phyloP scores from a whole-genome alignment of 2,329 filamentous ascomycete genomes.

The Arthrobotrys sinensis region DNA sequence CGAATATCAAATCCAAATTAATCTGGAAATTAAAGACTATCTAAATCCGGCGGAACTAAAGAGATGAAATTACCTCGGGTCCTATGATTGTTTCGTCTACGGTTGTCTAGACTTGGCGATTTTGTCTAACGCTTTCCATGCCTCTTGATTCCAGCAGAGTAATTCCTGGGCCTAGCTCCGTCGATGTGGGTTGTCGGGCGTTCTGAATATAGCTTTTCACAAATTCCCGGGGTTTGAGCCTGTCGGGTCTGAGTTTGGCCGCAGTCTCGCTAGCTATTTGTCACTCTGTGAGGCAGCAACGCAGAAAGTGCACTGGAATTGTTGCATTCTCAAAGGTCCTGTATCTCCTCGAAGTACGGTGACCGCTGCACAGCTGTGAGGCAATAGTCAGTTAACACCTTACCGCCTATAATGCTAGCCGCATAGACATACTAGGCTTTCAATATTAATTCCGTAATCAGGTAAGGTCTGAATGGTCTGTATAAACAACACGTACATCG shows the following conservation, averaged over 20 bases:
- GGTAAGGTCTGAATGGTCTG: too few relatives aligned
- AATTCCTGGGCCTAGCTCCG: neutral
- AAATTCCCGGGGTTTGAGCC: neutral
- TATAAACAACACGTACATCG: too few relatives aligned
- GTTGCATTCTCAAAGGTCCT: constrained; percentile 8
- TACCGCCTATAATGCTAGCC: too few relatives aligned
- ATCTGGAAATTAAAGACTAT: neutral
- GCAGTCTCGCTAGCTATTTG: neutral
- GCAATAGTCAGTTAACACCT: too few relatives aligned
- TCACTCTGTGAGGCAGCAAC: neutral
- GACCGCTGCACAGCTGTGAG: too few relatives aligned
- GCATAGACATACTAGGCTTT: too few relatives aligned
- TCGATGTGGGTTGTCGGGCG: neutral
- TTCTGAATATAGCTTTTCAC: neutral
- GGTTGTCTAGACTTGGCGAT: neutral
- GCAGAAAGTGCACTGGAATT: neutral
- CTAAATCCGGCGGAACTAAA: neutral
- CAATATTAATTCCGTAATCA: too few relatives aligned
- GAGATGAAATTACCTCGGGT: neutral
- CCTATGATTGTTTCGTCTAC: neutral
- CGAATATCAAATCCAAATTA: constrained; percentile 2
- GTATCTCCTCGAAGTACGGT: neutral
- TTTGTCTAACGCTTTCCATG: neutral
- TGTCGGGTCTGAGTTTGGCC: neutral
- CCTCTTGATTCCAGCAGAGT: neutral